phyloP scores from a whole-genome alignment of 495 filamentous ascomycete species.

The Penicillium parvum region DNA sequence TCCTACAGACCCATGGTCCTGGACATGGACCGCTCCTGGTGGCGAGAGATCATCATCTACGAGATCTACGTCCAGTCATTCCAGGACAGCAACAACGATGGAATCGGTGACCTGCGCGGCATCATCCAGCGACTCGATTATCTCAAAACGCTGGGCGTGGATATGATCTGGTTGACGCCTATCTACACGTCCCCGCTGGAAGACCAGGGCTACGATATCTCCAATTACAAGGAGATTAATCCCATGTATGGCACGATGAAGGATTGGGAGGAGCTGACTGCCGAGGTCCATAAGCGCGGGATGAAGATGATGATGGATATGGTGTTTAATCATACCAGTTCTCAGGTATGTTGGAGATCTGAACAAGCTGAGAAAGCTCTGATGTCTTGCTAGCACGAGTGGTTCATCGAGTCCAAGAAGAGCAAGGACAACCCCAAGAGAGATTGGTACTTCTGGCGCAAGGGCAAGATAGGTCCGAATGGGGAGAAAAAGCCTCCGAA shows the following conservation, averaged over 20 bases:
- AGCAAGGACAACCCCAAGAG: slow-evolving; percentile 47
- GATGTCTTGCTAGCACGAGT: slow-evolving; percentile 52
- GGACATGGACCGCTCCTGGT: slow-evolving; percentile 21
- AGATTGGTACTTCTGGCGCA: slow-evolving; percentile 59
- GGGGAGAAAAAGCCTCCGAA: slow-evolving; percentile 55
- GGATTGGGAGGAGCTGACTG: slow-evolving; percentile 51
- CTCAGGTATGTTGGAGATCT: too few species aligned
- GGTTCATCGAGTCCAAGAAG: slow-evolving; percentile 51
- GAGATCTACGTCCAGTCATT: slow-evolving; percentile 41
- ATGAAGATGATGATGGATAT: slow-evolving; percentile 55
- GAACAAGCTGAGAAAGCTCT: too few species aligned
- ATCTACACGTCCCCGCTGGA: slow-evolving; percentile 50
- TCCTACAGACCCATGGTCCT: neutral
- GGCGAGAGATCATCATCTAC: slow-evolving; percentile 39
- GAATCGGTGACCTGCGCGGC: slow-evolving; percentile 56
- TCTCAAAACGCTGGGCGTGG: slow-evolving; percentile 41
- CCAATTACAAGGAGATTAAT: slow-evolving; percentile 55
- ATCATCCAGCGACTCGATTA: slow-evolving; percentile 57
- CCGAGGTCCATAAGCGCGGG: slow-evolving; percentile 43
- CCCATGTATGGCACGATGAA: slow-evolving; percentile 51
- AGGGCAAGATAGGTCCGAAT: slow-evolving; percentile 40
- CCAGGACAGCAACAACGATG: slow-evolving; percentile 39
- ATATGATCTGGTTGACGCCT: slow-evolving; percentile 39
- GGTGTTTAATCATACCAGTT: slow-evolving; percentile 59
- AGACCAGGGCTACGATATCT: slow-evolving; percentile 54